A percentile compares a stretch with the other conserved stretches of the same genome.
Evolutionary conservation across 2,329 filamentous ascomycete genomes (phyloP).

Genomic region (Fusarium sp.): DNA sequence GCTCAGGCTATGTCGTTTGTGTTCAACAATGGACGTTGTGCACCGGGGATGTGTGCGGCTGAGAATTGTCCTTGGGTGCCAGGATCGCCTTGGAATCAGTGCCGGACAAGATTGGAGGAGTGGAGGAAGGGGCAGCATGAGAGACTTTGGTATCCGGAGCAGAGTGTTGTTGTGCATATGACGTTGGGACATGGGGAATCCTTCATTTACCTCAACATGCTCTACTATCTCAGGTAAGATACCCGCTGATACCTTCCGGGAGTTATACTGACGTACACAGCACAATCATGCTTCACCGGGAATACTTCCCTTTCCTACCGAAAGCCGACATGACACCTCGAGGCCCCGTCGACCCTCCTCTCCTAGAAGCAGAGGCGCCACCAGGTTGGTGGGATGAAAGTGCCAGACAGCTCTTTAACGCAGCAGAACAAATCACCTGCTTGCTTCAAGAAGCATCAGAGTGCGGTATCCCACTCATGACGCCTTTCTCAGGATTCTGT

Average conservation of each 20-base stretch:
- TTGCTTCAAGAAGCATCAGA: conserved; percentile 55
- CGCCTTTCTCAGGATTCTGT: conserved; percentile 60
- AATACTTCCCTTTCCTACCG: conserved; percentile 60
- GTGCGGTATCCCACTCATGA: conserved; percentile 52
- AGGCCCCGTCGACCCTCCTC: conserved; percentile 56
- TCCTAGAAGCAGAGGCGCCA: conserved; percentile 54
- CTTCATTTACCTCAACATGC: conserved; percentile 57
- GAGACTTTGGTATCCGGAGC: conserved; percentile 53
- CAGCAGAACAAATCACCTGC: conserved; percentile 52
- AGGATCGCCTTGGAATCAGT: conserved; percentile 51
- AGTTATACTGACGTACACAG: conserved; percentile 34
- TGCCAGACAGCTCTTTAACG: conserved; percentile 51
- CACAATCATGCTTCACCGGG: conserved; percentile 56
- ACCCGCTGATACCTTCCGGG: fast-evolving
- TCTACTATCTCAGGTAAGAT: conserved; percentile 57
- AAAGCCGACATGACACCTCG: conserved; percentile 50
- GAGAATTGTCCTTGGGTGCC: conserved; percentile 56
- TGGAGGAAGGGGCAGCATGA: conserved; percentile 54
- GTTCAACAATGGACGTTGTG: conserved; percentile 57
- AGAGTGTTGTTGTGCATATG: conserved; percentile 54
- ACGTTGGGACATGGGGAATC: conserved; percentile 56
- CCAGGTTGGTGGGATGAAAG: conserved; percentile 56
- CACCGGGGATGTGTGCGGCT: conserved; percentile 53
- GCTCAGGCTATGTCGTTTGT: conserved; percentile 56
- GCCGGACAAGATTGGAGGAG: conserved; percentile 46